These are phyloP conservation scores for Gillenia trifoliata DNA, from an alignment of 306 rosid species.

Conservation along the genomic window DNA sequence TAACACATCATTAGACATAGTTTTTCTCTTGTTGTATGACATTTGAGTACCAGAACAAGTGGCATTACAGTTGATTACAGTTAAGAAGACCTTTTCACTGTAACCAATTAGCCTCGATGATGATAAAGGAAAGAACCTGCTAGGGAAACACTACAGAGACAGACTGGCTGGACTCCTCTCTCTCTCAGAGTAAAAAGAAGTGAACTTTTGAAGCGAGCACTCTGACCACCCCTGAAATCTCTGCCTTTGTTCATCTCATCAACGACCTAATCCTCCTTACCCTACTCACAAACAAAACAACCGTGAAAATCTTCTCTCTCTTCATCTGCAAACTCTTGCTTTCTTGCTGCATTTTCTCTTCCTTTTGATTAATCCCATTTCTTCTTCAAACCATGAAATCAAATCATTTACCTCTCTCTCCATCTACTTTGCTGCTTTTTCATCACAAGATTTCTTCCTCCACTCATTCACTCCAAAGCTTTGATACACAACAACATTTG, in stretches of 20 bases:
- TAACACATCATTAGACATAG: too few species aligned
- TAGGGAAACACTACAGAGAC: slow-evolving; percentile 26
- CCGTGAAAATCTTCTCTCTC: slow-evolving; percentile 51
- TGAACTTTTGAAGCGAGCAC: slow-evolving; percentile 59
- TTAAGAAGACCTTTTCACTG: slow-evolving; percentile 38
- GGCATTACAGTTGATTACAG: slow-evolving; percentile 33
- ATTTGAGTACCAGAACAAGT: slow-evolving; percentile 13
- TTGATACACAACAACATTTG: slow-evolving; percentile 1
- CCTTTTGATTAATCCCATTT: slow-evolving; percentile 22
- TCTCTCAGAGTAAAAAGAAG: background rate
- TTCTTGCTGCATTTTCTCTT: slow-evolving; percentile 34
- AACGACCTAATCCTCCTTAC: slow-evolving; percentile 66
- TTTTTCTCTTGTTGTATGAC: background rate
- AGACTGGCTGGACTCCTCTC: slow-evolving; percentile 24
- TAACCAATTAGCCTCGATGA: slow-evolving; percentile 59
- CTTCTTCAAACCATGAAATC: slow-evolving; percentile 38
- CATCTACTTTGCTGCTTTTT: slow-evolving; percentile 17
- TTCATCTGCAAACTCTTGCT: slow-evolving; percentile 21
- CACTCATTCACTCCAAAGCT: slow-evolving; percentile 16
- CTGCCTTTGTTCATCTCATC: slow-evolving; percentile 48
- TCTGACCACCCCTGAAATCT: slow-evolving; percentile 75
- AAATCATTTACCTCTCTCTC: background rate
- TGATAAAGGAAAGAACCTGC: slow-evolving; percentile 41
- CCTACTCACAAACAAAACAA: slow-evolving; percentile 36
- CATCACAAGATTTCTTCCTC: slow-evolving; percentile 10